Evolutionary conservation across 331 rosid species (phyloP), one percentile per base, ranked within the genome.

Genomic region (Quercus phellos): DNA sequence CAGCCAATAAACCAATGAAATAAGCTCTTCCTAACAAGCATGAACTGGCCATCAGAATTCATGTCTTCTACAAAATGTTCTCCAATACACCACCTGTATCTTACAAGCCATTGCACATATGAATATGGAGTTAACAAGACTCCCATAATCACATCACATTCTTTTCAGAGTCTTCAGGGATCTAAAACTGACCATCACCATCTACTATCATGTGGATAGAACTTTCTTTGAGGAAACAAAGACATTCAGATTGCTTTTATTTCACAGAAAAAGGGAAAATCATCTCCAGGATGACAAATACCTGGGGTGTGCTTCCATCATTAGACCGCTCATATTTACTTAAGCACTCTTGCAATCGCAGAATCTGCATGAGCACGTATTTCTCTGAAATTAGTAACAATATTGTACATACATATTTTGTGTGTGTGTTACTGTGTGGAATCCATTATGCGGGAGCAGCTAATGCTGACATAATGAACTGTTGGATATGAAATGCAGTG

Each of bases 291-390:
- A 66, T 70, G 54, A 72, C 29, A 50, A 72, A 81, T 83, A 95
- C 99, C 98, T 93, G 99, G 77, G 99, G 93, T n/a, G 98, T 89
- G 89, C 89, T 93, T 61, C 96, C 94, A 84, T 90, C 99, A 78
- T 85, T 90, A 59, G 97, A 78, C 77, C 96, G 59, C 74, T 95
- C 99, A 55, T 95, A 95, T 85, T 95, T 89, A 81, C 92, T 89
- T 80, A 95, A 88, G 87, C 86, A 87, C 81, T 93, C 99, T 85
- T 95, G 99, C 92, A 93, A 78, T 35, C 94, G 89, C 63, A 95
- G 97, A 83, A 95, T 93, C 99, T 95, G 85, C 73, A 77, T 68
- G 77, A 69, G 35, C 77, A 81, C 27, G 76, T 74, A 77, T 77
- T 53, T 29, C 55, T 53, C 59, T 64, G 56, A n/a, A 78, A 76